Evolutionary conservation across 148 eudicot species (phyloP), one percentile per base, ranked within the genome.

Genomic region (Camellia lanceoleosa): DNA sequence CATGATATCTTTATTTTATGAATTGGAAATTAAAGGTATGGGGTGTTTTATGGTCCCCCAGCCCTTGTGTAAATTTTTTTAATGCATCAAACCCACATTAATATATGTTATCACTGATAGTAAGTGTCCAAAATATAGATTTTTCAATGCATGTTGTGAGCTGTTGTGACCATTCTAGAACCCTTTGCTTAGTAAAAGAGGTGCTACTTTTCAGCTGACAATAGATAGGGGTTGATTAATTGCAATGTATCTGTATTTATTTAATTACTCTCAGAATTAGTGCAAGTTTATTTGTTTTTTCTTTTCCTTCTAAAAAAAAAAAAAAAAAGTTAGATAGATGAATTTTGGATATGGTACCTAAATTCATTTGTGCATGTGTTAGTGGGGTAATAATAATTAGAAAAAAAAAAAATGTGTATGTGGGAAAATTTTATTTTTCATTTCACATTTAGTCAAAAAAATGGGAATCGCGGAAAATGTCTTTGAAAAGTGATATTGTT

Each of bases 11-110:
- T n/a, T 54, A 5, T 10, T 68, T 43, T 16, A 38, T 73, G 54
- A 54, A 72, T 79, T 59, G 78, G 74, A 76, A 86, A 84, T 81
- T 59, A 73, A 61, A 79, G 75, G 87, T 82, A 84, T 86, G 89
- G 89, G 87, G 86, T 72, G 44, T 74, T 84, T 79, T 54, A 81
- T 84, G 85, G 84, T 82, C 83, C 83, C 85, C 81, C 76, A 69
- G 63, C 23, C 67, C 49, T 66, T 64, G 41, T 78, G 79, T 30
- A 30, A 30, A 30, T 44, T 70, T 83, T 80, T 13, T 80, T 75
- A 71, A 78, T 71, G 49, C 42, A 78, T 80, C 78, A 81, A 78
- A 55, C 82, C 64, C 76, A 42, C 60, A 59, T 64, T 75, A 81
- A 56, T 68, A 46, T 58, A 59, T 59, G 41, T 79, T 61, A 71